A percentile compares a stretch with the other conserved stretches of the same genome.
These are phyloP conservation scores for Aureobasidium sp. DNA, from an alignment of 2,329 filamentous ascomycete species.

Conservation along the genomic window DNA sequence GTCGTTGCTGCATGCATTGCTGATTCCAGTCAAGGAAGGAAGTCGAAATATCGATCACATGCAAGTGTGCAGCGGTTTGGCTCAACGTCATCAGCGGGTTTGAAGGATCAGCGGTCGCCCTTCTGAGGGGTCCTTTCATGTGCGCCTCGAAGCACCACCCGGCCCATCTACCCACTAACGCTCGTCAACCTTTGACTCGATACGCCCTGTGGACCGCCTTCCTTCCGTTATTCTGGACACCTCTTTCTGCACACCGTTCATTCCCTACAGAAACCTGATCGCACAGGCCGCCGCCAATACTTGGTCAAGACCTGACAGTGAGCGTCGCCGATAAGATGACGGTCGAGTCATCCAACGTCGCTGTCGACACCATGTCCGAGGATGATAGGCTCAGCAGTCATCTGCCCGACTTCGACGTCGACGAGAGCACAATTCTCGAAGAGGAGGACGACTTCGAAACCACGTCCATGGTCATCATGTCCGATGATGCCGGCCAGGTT, in stretches of 20 bases:
- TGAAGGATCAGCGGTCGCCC: constrained; percentile 1
- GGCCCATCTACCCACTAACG: too few species aligned
- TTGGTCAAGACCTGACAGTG: not conserved
- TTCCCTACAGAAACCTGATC: not conserved
- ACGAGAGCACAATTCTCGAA: constrained; percentile 1
- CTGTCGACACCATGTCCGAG: constrained; percentile 9
- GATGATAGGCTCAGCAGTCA: not conserved
- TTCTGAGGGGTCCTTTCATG: constrained; percentile 5
- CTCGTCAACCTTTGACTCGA: too few species aligned
- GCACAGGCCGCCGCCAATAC: not conserved
- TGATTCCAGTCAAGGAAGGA: not conserved
- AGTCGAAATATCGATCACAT: constrained; percentile 6
- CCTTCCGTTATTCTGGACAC: too few species aligned
- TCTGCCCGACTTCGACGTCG: constrained; percentile 10
- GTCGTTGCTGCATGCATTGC: constrained; percentile 1
- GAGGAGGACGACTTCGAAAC: constrained; percentile 10
- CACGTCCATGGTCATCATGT: constrained; percentile 25
- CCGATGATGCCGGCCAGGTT: constrained; percentile 35
- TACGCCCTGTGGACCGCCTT: too few species aligned
- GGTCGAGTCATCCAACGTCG: not conserved
- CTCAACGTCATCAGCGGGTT: constrained; percentile 5
- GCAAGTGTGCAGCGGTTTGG: constrained; percentile 1
- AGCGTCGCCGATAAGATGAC: constrained; percentile 4
- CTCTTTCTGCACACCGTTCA: too few species aligned
- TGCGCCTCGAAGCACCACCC: not conserved